These are phyloP conservation scores for Hydrangea macrophylla DNA, from an alignment of 148 eudicot species.

Conservation along the genomic window DNA sequence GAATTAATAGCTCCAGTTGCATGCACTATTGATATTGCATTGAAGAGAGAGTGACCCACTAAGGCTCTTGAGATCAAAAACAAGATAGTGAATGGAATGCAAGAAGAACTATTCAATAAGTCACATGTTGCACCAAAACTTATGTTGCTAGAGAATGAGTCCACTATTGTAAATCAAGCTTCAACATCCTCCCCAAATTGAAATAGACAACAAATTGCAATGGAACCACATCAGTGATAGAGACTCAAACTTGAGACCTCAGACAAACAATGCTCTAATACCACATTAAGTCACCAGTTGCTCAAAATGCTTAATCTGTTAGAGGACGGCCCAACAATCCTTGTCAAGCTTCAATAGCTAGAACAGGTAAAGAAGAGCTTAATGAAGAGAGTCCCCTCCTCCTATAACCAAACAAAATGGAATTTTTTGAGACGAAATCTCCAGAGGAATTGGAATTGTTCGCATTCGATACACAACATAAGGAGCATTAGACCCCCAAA, in stretches of 20 bases:
- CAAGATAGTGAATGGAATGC: constrained; percentile 11
- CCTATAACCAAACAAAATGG: constrained; percentile 15
- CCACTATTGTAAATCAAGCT: constrained; percentile 8
- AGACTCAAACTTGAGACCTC: too few species aligned
- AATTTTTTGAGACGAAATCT: constrained; percentile 6
- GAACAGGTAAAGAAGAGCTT: constrained; percentile 16
- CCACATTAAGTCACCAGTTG: too few species aligned
- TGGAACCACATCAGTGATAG: constrained; percentile 9
- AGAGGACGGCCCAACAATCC: too few species aligned
- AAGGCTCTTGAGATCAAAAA: constrained; percentile 19
- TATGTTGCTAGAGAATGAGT: constrained; percentile 6
- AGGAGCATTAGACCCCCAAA: neutral
- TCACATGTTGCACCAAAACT: constrained; percentile 9
- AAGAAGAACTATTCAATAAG: constrained; percentile 7
- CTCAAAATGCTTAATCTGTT: too few species aligned
- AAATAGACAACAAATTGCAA: constrained; percentile 4
- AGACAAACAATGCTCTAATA: too few species aligned
- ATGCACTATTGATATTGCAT: constrained; percentile 8
- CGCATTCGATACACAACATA: constrained; percentile 11
- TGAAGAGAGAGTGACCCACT: constrained; percentile 18
- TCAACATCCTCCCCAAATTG: constrained; percentile 1
- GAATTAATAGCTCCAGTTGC: constrained; percentile 16
- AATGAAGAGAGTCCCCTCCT: constrained; percentile 16
- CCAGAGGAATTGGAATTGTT: constrained; percentile 8
- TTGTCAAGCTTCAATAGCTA: constrained; percentile 10